phyloP scores from a whole-genome alignment of 169 alveolate genomes.

The Plasmodium fragile region DNA sequence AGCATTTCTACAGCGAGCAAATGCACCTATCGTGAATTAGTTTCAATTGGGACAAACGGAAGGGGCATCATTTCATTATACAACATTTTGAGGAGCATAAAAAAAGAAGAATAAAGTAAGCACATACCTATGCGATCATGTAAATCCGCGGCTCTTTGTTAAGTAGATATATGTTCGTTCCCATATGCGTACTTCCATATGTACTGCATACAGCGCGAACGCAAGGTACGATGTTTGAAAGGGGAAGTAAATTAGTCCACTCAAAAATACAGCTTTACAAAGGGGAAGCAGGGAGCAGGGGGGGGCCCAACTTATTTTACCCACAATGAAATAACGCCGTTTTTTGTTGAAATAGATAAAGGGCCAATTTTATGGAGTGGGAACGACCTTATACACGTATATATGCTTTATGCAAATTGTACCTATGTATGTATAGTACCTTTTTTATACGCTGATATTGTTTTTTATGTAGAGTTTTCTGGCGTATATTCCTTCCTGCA shows the following conservation, averaged over 20 bases:
- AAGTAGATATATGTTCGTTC: background rate
- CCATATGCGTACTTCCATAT: background rate
- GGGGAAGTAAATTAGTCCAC: background rate
- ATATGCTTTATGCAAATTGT: background rate
- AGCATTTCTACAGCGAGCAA: background rate
- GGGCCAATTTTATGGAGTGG: background rate
- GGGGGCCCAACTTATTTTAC: background rate
- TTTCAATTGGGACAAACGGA: background rate
- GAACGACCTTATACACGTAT: background rate
- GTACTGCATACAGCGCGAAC: background rate
- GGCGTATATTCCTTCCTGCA: background rate
- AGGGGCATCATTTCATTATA: background rate
- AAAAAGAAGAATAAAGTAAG: no score
- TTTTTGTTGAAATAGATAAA: background rate
- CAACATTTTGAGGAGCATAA: background rate
- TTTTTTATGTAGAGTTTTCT: background rate
- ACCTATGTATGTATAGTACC: background rate
- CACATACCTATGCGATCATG: background rate
- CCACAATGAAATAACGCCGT: background rate
- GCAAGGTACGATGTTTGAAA: background rate
- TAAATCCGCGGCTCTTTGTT: background rate
- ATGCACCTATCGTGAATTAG: background rate
- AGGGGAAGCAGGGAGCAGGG: background rate
- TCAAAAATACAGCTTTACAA: background rate
- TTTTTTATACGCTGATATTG: background rate